A percentile compares a stretch with the other conserved stretches of the same genome.
These are phyloP conservation scores for Cytidiella melzeri DNA, from an alignment of 768 basidiomycete species.

Conservation along the genomic window DNA sequence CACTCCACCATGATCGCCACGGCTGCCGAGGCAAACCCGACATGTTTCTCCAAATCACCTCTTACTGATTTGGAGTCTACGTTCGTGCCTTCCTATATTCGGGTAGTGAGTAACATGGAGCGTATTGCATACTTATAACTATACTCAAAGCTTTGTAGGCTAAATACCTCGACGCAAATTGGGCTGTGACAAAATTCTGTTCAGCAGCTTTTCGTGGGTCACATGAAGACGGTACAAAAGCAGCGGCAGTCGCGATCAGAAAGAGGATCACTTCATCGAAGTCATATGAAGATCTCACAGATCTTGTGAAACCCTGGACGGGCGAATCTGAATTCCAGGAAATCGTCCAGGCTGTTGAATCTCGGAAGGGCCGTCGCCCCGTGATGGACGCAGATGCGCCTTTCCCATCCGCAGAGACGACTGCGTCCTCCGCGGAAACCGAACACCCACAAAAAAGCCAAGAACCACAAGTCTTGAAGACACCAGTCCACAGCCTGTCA, in stretches of 20 bases:
- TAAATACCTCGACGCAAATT: conserved; percentile 73
- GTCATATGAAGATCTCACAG: conserved; percentile 46
- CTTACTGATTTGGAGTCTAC: conserved; percentile 62
- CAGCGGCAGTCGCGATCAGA: conserved; percentile 50
- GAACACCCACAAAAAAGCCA: not conserved
- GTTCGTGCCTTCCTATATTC: conserved; percentile 68
- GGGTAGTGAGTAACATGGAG: conserved; percentile 44
- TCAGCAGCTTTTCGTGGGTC: conserved; percentile 73
- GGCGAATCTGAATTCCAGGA: conserved; percentile 58
- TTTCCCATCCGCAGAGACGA: not conserved
- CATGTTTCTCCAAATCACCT: conserved; percentile 71
- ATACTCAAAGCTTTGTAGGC: conserved; percentile 35
- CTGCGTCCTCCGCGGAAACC: not conserved
- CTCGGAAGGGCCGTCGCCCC: conserved; percentile 24
- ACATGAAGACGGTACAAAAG: conserved; percentile 49
- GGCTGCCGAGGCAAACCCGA: conserved; percentile 88
- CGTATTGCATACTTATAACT: not conserved
- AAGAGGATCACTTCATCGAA: conserved; percentile 56
- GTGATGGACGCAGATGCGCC: not conserved
- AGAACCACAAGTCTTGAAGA: conserved; percentile 5
- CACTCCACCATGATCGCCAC: conserved; percentile 96
- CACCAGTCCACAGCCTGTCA: conserved; percentile 9
- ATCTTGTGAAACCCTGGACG: conserved; percentile 46
- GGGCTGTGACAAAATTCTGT: conserved; percentile 85
- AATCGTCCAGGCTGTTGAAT: conserved; percentile 47